Conservation (phyloP, 176 grass and related monocot genomes). For the Urochloa ruziziensis region DNA sequence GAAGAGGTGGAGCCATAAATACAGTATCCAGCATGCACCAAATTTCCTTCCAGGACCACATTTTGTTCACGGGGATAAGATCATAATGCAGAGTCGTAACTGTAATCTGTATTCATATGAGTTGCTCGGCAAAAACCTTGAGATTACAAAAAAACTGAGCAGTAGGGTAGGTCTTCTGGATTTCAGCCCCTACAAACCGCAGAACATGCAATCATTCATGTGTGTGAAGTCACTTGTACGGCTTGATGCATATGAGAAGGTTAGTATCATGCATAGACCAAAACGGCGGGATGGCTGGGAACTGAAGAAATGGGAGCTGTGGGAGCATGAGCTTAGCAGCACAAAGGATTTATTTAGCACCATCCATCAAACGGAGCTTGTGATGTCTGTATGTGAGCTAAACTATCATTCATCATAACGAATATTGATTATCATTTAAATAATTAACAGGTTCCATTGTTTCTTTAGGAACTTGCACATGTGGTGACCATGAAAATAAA, state of each 20-base stretch:
- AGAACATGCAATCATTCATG: neutral
- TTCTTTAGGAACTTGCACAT: neutral
- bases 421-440: neutral
- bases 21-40: neutral
- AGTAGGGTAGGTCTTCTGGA: neutral
- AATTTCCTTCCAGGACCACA: neutral
- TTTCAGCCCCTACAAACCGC: neutral
- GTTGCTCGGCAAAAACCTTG: neutral
- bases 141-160: neutral
- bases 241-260: slow-evolving; percentile 12
- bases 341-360: neutral
- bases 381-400: neutral
- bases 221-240: slow-evolving; percentile 11
- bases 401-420: neutral
- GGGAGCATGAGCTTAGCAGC: neutral
- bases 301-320: slow-evolving; percentile 18
- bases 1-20: slow-evolving; percentile 6
- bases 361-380: neutral
- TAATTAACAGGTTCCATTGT: neutral
- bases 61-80: slow-evolving; percentile 16
- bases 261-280: neutral
- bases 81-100: neutral
- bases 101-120: neutral
- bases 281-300: neutral
- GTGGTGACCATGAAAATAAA: neutral